These are phyloP conservation scores for Neofusicoccum sp. DNA, from an alignment of 2,329 filamentous ascomycete species.

Conservation along the genomic window DNA sequence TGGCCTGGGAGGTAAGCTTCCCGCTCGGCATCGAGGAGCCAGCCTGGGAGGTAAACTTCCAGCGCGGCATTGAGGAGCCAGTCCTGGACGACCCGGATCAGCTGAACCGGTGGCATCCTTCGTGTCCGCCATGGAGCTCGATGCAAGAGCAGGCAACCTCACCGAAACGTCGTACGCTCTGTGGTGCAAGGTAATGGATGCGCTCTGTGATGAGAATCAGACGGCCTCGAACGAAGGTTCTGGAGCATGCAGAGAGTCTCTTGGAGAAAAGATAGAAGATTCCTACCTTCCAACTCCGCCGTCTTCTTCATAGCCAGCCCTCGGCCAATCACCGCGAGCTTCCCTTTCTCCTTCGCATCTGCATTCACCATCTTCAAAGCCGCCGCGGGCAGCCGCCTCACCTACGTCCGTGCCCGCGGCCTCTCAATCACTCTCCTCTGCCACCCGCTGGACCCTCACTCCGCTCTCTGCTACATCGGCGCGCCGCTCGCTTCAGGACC, in stretches of 20 bases:
- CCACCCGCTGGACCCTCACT: not conserved
- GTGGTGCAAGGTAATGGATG: slow-evolving; percentile 26
- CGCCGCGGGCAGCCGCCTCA: not conserved
- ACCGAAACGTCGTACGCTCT: slow-evolving; percentile 24
- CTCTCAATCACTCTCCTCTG: not conserved
- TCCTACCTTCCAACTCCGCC: not conserved
- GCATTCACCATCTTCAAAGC: not conserved
- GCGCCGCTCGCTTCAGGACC: slow-evolving; percentile 21
- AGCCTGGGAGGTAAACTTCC: slow-evolving; percentile 30
- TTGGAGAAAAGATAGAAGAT: not conserved
- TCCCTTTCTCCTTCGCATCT: not conserved
- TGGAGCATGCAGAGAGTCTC: not conserved
- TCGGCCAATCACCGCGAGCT: not conserved
- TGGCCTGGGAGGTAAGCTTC: slow-evolving; percentile 30
- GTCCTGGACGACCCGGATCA: slow-evolving; percentile 25
- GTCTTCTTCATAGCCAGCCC: slow-evolving; percentile 3
- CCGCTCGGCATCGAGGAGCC: slow-evolving; percentile 28
- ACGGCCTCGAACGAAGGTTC: not conserved
- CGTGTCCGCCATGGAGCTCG: slow-evolving; percentile 25
- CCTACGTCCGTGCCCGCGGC: not conserved
- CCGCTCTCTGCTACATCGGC: not conserved
- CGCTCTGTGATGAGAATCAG: not conserved
- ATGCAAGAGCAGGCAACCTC: slow-evolving; percentile 24
- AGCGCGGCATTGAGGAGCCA: slow-evolving; percentile 25
- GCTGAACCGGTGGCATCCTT: slow-evolving; percentile 27